Conservation (phyloP, 352 stramenopile genomes). For the Phytophthora multivora region DNA sequence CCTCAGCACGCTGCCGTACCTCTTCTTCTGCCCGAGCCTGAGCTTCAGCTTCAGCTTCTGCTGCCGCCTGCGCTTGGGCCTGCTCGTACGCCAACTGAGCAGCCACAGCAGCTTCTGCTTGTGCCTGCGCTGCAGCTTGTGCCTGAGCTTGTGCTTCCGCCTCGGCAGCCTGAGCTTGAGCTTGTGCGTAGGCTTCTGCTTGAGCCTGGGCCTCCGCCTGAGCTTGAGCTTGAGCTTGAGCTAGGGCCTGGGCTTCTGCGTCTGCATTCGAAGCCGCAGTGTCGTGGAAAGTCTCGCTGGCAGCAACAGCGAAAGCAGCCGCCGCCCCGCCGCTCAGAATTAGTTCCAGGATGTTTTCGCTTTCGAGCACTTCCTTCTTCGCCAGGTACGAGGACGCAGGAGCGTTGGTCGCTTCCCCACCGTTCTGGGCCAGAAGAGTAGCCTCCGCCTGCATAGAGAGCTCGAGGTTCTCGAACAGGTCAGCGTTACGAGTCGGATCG, state of each 20-base stretch:
- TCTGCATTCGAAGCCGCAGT: conserved; percentile 22
- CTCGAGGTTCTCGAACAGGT: conserved; percentile 96
- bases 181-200: conserved; percentile 32
- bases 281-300: conserved; percentile 19
- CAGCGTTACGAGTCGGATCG: conserved; percentile 90
- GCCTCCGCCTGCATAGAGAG: conserved; percentile 95
- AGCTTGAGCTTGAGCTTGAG: conserved; percentile 34
- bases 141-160: conserved; percentile 34
- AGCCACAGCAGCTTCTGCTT: conserved; percentile 22
- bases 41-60: conserved; percentile 28
- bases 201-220: conserved; percentile 30
- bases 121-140: conserved; percentile 23
- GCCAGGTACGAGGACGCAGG: conserved; percentile 83
- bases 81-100: conserved; percentile 30
- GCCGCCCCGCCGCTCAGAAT: conserved; percentile 45
- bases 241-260: conserved; percentile 22
- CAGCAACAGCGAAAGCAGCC: conserved; percentile 13
- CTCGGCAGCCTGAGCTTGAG: conserved; percentile 22
- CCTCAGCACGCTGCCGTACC: conserved; percentile 24
- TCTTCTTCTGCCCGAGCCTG: conserved; percentile 37
- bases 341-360: conserved; percentile 55
- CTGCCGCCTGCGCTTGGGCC: conserved; percentile 35
- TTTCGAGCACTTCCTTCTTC: conserved; percentile 66
- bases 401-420: conserved; percentile 45
- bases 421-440: conserved; percentile 86